These are phyloP conservation scores for Aleurites moluccanus DNA, from an alignment of 441 rosid genomes.

Conservation along the genomic window DNA sequence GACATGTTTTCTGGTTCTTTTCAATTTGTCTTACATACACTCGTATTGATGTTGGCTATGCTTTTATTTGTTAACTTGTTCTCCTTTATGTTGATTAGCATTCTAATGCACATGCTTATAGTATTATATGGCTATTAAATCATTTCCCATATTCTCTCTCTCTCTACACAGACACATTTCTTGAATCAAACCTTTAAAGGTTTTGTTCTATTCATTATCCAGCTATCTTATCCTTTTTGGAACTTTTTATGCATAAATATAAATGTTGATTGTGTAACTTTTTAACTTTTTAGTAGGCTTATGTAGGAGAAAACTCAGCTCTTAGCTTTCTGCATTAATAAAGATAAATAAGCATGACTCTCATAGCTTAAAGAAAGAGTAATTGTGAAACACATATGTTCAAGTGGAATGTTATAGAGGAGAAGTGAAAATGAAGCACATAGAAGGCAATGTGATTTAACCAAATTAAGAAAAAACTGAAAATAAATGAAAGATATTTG, in stretches of 20 bases:
- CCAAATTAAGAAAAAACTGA: neutral
- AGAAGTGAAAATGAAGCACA: neutral
- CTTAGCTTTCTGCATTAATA: neutral
- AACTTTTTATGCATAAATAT: neutral
- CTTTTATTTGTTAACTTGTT: constrained; percentile 12
- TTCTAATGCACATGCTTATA: neutral
- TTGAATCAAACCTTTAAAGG: neutral
- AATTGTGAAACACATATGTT: neutral
- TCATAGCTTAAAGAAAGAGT: neutral
- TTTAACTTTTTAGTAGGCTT: neutral
- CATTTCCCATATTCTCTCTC: neutral
- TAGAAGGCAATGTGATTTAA: neutral
- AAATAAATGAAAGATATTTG: neutral
- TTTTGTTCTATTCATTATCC: neutral
- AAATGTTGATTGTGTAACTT: neutral
- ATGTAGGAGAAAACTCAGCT: neutral
- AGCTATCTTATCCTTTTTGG: neutral
- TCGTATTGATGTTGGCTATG: neutral
- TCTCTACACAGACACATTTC: neutral
- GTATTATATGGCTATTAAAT: neutral
- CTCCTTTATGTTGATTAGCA: neutral
- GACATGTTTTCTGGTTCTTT: constrained; percentile 23
- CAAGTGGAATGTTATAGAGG: neutral
- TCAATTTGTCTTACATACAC: neutral
- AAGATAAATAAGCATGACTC: neutral